These are phyloP conservation scores for Comarum palustre DNA, from an alignment of 306 rosid genomes.

Conservation along the genomic window DNA sequence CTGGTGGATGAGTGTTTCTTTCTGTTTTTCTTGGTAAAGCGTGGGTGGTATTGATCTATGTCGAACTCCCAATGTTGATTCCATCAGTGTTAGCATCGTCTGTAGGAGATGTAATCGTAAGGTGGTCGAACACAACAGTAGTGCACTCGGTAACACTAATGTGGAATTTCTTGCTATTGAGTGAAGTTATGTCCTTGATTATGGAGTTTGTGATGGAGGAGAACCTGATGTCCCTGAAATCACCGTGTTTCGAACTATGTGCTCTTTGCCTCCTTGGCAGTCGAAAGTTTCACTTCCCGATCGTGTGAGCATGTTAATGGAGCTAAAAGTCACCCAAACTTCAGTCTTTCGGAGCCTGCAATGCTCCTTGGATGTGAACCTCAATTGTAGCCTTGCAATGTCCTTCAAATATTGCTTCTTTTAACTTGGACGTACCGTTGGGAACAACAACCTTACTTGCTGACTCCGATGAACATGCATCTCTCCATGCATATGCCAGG, in stretches of 20 bases:
- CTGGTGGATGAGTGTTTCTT: too few species aligned
- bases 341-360: neutral
- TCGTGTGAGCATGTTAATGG: neutral
- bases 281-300: neutral
- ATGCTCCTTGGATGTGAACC: neutral
- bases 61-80: conserved; percentile 8
- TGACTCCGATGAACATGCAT: neutral
- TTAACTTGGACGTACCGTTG: neutral
- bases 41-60: neutral
- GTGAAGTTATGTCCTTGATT: neutral
- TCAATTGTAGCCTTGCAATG: neutral
- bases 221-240: neutral
- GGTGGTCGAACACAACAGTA: neutral
- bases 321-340: conserved; percentile 7
- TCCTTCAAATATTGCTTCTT: neutral
- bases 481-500: neutral
- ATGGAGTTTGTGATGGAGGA: conserved; percentile 4
- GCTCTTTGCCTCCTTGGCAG: conserved; percentile 9
- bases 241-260: neutral
- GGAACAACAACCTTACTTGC: neutral
- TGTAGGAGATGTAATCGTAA: neutral
- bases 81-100: conserved; percentile 16
- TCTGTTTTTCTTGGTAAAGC: too few species aligned
- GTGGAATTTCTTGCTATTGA: conserved; percentile 2
- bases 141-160: neutral